These are phyloP conservation scores for Antrodiella citrinella DNA, from an alignment of 768 basidiomycete species.

Conservation along the genomic window DNA sequence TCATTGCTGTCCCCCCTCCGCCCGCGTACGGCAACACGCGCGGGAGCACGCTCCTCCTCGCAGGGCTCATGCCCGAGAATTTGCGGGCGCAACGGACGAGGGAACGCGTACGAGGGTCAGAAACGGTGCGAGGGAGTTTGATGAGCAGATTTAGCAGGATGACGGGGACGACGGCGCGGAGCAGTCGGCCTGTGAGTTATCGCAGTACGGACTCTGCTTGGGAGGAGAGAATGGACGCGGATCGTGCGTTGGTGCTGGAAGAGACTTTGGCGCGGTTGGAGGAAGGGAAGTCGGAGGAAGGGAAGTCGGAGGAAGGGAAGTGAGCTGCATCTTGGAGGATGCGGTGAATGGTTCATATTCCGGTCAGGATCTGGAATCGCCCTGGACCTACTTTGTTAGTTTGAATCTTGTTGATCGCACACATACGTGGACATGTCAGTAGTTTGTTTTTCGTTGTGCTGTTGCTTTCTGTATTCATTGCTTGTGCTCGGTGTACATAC, in stretches of 20 bases:
- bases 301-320: conserved; percentile 17
- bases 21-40: conserved; percentile 74
- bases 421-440: neutral
- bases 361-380: no score
- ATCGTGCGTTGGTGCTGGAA: conserved; percentile 44
- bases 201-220: conserved; percentile 45
- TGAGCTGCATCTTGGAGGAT: no score
- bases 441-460: neutral
- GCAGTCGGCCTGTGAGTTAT: conserved; percentile 33
- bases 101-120: conserved; percentile 10
- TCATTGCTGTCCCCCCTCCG: conserved; percentile 61
- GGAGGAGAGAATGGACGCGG: conserved; percentile 46
- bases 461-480: neutral
- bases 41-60: conserved; percentile 55
- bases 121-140: conserved; percentile 1
- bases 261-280: conserved; percentile 42
- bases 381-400: no score
- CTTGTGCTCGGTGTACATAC: neutral
- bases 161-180: conserved; percentile 7
- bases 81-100: conserved; percentile 33
- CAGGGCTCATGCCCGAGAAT: conserved; percentile 41
- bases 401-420: no score
- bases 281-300: conserved; percentile 21
- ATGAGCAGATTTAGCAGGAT: conserved; percentile 5
- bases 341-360: no score